phyloP scores from a whole-genome alignment of 2,329 filamentous ascomycete genomes.

The Chaetomiaceae sp. region DNA sequence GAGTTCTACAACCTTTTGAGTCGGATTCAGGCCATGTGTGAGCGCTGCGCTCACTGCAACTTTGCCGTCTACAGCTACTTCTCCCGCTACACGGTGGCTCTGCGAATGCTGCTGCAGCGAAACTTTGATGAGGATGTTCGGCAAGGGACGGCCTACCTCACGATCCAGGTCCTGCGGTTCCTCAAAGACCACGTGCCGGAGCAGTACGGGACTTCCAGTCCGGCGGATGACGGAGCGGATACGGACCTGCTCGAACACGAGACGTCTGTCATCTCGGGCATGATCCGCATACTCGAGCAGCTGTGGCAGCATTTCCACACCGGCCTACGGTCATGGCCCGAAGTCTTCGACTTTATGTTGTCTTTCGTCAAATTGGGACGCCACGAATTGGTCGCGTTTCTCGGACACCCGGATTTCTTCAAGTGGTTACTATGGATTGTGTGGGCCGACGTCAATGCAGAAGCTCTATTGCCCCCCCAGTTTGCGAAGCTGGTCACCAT shows the following conservation, averaged over 20 bases:
- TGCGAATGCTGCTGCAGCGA: constrained; percentile 60
- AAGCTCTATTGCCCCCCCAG: constrained; percentile 40
- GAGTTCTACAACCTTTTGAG: constrained; percentile 48
- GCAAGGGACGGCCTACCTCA: constrained; percentile 41
- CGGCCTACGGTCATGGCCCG: constrained; percentile 63
- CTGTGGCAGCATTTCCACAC: constrained; percentile 60
- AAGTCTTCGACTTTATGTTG: constrained; percentile 67
- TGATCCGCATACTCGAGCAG: constrained; percentile 44
- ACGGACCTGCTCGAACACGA: constrained; percentile 29
- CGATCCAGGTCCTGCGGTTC: constrained; percentile 46
- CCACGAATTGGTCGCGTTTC: constrained; percentile 50
- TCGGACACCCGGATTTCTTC: constrained; percentile 54
- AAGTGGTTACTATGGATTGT: constrained; percentile 53
- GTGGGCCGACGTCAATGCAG: constrained; percentile 48
- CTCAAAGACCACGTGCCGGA: constrained; percentile 45
- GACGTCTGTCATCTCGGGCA: constrained; percentile 31
- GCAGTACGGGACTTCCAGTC: constrained; percentile 37
- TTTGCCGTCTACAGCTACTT: constrained; percentile 58
- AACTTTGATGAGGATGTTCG: constrained; percentile 54
- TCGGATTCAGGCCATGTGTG: constrained; percentile 42
- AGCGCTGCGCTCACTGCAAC: constrained; percentile 49
- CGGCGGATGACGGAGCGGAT: constrained; percentile 26
- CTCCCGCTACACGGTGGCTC: constrained; percentile 43
- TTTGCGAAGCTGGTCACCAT: constrained; percentile 50
- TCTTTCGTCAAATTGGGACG: constrained; percentile 58